Evolutionary conservation across 306 rosid genomes (phyloP), one percentile per base, ranked within the genome.

Genomic region (Trifolium dubium): DNA sequence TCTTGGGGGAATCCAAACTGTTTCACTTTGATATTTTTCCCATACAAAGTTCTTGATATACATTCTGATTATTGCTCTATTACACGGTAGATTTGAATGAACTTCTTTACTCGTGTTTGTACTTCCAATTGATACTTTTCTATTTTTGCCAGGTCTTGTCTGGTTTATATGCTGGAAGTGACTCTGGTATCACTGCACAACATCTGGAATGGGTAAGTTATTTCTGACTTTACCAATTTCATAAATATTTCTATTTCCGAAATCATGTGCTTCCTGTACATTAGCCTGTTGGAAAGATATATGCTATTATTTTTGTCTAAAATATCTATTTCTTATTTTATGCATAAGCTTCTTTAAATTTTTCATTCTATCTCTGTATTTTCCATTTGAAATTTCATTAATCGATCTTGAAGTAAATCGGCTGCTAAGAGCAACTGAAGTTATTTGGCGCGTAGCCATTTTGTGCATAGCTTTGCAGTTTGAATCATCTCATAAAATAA

Each of bases 141-240:
- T 8, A 17, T 46, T 44, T 68, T 67, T 78, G 39, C 62, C 85
- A 91, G 97, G 98, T 91, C 75, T 82, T 91, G 63, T 85, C 96
- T 77, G 98, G 98, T 79, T 86, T 93, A 80, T 93, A 93, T 82
- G 79, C 89, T 60, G 98, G 97, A 78, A 78, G 74, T 37, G 92
- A 85, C 66, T 88, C 94, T 37, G 98, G 97, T 55, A 86, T 93
- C 83, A 91, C 97, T 3, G 98, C 96, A 30, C 98, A 93, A 76
- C 97, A 91, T 88, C 83, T 93, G 67, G 97, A 93, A 80, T 89
- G 98, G 98, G 97, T 89, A 85, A 71, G 58, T 44, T 72, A 32
- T 62, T 53, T 76, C 63, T 43, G 66, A 66, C 39, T 31, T 70
- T 10, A 66, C 70, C 72, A 59, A 12, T 19, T 62, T 54, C 67